A percentile compares a stretch with the other conserved stretches of the same genome.
These are phyloP conservation scores for Boletales sp. DNA, from an alignment of 768 basidiomycete genomes.

Conservation along the genomic window DNA sequence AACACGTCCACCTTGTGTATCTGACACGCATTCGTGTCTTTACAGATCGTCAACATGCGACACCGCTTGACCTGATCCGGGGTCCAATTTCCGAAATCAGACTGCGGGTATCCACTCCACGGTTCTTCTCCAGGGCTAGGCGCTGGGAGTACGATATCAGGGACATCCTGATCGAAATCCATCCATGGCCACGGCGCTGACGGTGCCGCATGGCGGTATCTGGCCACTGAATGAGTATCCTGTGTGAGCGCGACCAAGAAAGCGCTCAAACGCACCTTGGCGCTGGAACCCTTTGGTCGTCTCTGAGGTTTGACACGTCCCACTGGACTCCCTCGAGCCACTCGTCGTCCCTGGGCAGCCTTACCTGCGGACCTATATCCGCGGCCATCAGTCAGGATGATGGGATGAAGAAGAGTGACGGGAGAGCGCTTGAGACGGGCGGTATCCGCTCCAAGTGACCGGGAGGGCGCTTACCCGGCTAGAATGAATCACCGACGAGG, in stretches of 20 bases:
- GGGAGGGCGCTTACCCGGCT: not conserved
- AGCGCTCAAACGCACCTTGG: conserved; percentile 23
- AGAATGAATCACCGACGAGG: conserved; percentile 1
- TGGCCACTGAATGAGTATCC: conserved; percentile 18
- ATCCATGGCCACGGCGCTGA: conserved; percentile 43
- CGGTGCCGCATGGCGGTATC: conserved; percentile 37
- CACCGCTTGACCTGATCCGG: conserved; percentile 37
- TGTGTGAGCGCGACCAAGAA: not conserved
- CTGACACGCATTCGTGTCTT: conserved; percentile 4
- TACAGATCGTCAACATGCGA: conserved; percentile 28
- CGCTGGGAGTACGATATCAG: conserved; percentile 2
- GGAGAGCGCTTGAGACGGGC: too few relatives aligned
- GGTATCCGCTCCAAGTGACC: too few relatives aligned
- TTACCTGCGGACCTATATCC: conserved; percentile 1
- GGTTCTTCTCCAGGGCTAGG: not conserved
- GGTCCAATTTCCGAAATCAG: conserved; percentile 55
- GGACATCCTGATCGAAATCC: conserved; percentile 28
- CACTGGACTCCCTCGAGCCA: not conserved
- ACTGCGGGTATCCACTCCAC: conserved; percentile 46
- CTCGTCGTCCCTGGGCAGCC: not conserved
- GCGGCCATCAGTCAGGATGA: conserved; percentile 9
- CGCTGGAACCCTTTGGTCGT: conserved; percentile 16
- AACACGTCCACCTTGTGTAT: conserved; percentile 22
- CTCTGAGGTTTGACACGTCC: conserved; percentile 13
- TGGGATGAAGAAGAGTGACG: not conserved